A percentile compares a stretch with the other conserved stretches of the same genome.
These are phyloP conservation scores for Penicillium sp. DNA, from an alignment of 2,329 filamentous ascomycete species.

Conservation along the genomic window DNA sequence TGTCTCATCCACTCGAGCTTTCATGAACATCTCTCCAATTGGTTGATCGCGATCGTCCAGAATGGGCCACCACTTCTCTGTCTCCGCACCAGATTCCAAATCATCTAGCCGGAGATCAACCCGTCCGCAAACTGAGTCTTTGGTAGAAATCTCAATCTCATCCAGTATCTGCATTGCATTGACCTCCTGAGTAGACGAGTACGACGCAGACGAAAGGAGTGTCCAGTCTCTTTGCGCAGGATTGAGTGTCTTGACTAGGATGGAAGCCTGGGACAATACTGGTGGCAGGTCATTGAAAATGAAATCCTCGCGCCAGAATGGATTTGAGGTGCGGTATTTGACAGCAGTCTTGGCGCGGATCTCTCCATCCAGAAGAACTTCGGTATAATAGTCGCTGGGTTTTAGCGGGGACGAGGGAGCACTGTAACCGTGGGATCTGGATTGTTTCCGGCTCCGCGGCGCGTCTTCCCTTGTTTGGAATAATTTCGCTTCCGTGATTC, in stretches of 20 bases:
- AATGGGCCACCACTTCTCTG: constrained; percentile 85
- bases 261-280: constrained; percentile 44
- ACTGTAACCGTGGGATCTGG: constrained; percentile 28
- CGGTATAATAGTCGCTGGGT: constrained; percentile 45
- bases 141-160: constrained; percentile 46
- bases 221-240: constrained; percentile 49
- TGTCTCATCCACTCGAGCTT: constrained; percentile 77
- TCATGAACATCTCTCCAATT: constrained; percentile 80
- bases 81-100: constrained; percentile 68
- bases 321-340: constrained; percentile 43
- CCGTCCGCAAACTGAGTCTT: constrained; percentile 48
- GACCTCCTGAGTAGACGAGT: constrained; percentile 40
- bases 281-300: constrained; percentile 46
- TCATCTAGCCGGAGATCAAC: constrained; percentile 81
- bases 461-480: constrained; percentile 33
- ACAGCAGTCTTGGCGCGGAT: constrained; percentile 48
- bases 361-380: constrained; percentile 48
- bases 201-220: constrained; percentile 44
- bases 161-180: constrained; percentile 41
- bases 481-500: constrained; percentile 60
- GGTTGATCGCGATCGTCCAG: constrained; percentile 69
- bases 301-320: constrained; percentile 50
- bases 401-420: constrained; percentile 22
- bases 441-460: constrained; percentile 32
- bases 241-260: constrained; percentile 46